A percentile compares a stretch with the other conserved stretches of the same genome.
Conservation (phyloP, 139 green algal species). For the Mesotaenium endlicherianum region DNA sequence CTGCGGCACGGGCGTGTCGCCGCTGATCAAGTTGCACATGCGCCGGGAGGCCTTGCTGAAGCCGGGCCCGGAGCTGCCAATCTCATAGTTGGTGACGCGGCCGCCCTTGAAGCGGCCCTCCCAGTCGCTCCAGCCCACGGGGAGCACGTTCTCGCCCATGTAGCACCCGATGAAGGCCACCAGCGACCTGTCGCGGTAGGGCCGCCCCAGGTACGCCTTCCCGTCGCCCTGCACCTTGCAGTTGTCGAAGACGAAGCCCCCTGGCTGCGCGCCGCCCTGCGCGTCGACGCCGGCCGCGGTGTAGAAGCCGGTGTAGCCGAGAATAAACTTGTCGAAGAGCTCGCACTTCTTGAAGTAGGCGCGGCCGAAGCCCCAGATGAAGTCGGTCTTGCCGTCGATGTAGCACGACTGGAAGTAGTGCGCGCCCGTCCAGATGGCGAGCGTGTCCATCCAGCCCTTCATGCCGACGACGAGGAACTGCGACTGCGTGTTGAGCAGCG, state of each 20-base stretch:
- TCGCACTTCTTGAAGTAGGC: background rate
- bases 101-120: background rate
- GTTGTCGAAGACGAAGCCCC: background rate
- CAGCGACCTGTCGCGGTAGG: conserved; percentile 1
- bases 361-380: conserved; percentile 26
- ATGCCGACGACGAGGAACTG: conserved; percentile 1
- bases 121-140: conserved; percentile 25
- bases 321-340: background rate
- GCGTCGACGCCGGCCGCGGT: conserved; percentile 11
- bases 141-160: background rate
- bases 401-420: conserved; percentile 17
- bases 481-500: background rate
- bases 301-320: conserved; percentile 7
- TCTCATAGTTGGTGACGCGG: background rate
- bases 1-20: too few relatives aligned
- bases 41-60: background rate
- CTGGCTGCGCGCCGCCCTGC: background rate
- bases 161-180: conserved; percentile 6
- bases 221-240: conserved; percentile 15
- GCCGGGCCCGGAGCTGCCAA: background rate
- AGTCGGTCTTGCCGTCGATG: conserved; percentile 3
- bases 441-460: conserved; percentile 13
- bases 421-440: background rate
- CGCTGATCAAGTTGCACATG: background rate
- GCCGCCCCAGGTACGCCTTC: conserved; percentile 12